Percentiles rank a stretch among this genome's conserved stretches.
These are phyloP conservation scores for Pulveroboletus sp. DNA, from an alignment of 768 basidiomycete genomes.

Conservation along the genomic window DNA sequence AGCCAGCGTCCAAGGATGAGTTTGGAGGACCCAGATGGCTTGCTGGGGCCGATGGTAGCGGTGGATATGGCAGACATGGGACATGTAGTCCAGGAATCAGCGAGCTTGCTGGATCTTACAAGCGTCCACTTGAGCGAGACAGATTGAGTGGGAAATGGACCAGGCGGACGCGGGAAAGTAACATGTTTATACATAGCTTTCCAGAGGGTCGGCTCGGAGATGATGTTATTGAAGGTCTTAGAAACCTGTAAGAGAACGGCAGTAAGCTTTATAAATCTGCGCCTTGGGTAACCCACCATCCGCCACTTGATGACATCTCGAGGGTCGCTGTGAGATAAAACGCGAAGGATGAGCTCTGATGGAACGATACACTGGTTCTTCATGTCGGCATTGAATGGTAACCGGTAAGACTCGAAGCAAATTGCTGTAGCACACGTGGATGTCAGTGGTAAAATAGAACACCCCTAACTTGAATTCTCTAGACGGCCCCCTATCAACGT, in stretches of 20 bases:
- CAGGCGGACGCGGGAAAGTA: not conserved
- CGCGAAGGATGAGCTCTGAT: too few species aligned
- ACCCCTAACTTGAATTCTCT: too few species aligned
- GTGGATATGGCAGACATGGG: not conserved
- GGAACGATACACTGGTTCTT: too few species aligned
- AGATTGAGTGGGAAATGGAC: not conserved
- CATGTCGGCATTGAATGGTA: too few species aligned
- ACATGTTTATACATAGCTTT: not conserved
- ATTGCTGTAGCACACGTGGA: too few species aligned
- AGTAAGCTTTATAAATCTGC: not conserved
- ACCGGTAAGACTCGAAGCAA: too few species aligned
- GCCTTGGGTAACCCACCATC: not conserved
- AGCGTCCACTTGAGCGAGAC: not conserved
- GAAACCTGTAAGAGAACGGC: conserved; percentile 6
- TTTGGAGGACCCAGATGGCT: too few species aligned
- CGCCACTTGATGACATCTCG: conserved; percentile 4
- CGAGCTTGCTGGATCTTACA: not conserved
- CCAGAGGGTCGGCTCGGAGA: not conserved
- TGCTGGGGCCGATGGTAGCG: not conserved
- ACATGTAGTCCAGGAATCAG: conserved; percentile 5
- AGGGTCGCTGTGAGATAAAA: not conserved
- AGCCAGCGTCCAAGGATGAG: conserved; percentile 5
- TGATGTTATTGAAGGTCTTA: conserved; percentile 1
- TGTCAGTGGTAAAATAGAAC: too few species aligned
- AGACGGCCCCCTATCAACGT: too few species aligned